phyloP scores from a whole-genome alignment of 1,284 basidiomycete genomes.

The Leccinum pseudoinsigne region DNA sequence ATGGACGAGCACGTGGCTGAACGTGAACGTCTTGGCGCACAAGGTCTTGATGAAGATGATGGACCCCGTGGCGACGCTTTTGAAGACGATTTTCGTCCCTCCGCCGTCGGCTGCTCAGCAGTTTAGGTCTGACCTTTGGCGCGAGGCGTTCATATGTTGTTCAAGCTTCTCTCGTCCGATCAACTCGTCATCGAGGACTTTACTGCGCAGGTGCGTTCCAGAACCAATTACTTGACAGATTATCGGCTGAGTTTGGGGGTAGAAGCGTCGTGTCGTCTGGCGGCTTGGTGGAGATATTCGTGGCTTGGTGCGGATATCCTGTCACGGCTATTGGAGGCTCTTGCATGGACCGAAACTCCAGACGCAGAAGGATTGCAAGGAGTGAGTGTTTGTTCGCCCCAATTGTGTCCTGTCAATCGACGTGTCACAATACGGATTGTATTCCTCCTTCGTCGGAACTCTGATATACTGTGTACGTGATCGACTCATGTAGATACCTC shows the following conservation, averaged over 20 bases:
- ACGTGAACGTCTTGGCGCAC: conserved; percentile 89
- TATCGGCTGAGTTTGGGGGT: conserved; percentile 20
- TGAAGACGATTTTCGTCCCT: conserved; percentile 85
- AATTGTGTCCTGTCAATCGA: background rate
- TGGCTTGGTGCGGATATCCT: conserved; percentile 84
- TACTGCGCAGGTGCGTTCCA: conserved; percentile 71
- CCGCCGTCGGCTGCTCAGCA: conserved; percentile 56
- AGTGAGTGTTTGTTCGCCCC: conserved; percentile 41
- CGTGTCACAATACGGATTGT: background rate
- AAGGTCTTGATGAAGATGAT: conserved; percentile 88
- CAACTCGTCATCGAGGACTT: conserved; percentile 95
- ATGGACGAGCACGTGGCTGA: conserved; percentile 92
- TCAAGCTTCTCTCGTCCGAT: conserved; percentile 86
- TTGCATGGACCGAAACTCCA: conserved; percentile 72
- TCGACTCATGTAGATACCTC: too few relatives aligned
- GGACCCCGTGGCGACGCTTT: conserved; percentile 75
- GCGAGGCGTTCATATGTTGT: conserved; percentile 79
- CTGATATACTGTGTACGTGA: too few relatives aligned
- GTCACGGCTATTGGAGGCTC: conserved; percentile 83
- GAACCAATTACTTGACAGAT: conserved; percentile 1
- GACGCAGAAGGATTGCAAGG: conserved; percentile 60
- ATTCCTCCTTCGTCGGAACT: too few relatives aligned
- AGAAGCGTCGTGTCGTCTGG: conserved; percentile 96
- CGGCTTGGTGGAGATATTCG: conserved; percentile 93
- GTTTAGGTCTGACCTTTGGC: conserved; percentile 85